Percentiles rank a stretch among this genome's conserved stretches.
phyloP scores from a whole-genome alignment of 2,329 filamentous ascomycete species.

The Colletotrichum tofieldiae region DNA sequence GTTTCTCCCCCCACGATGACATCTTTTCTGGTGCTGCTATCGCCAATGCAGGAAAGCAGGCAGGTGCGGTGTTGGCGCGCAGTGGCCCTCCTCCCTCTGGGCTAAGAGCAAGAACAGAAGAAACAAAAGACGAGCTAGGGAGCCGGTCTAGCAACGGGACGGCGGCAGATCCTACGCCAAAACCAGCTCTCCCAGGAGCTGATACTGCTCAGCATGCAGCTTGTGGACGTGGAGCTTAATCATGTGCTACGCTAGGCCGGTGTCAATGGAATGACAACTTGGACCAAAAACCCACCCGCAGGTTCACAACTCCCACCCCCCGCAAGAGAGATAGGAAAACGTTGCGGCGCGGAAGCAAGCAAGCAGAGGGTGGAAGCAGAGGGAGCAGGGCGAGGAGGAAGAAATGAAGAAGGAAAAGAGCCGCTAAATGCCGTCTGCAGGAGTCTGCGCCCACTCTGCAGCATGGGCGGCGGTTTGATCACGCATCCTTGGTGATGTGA shows the following conservation, averaged over 20 bases:
- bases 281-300: not conserved
- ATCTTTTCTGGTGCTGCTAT: constrained; percentile 28
- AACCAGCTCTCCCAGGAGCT: not conserved
- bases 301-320: not conserved
- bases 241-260: not conserved
- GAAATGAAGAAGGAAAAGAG: constrained; percentile 12
- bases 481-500: constrained; percentile 22
- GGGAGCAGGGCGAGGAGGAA: not conserved
- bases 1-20: constrained; percentile 15
- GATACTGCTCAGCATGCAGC: not conserved
- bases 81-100: not conserved
- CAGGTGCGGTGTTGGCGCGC: constrained; percentile 21
- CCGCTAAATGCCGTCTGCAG: constrained; percentile 39
- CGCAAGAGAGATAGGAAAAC: not conserved
- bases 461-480: constrained; percentile 28
- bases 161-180: constrained; percentile 29
- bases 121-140: constrained; percentile 26
- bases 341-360: not conserved
- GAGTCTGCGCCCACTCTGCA: constrained; percentile 35
- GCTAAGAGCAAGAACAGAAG: not conserved
- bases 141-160: constrained; percentile 36
- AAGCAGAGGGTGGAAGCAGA: not conserved
- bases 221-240: not conserved
- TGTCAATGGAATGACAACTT: constrained; percentile 7
- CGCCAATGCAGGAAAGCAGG: constrained; percentile 28